These are phyloP conservation scores for Yamagishiella unicocca DNA, from an alignment of 139 green algal genomes.

Conservation along the genomic window DNA sequence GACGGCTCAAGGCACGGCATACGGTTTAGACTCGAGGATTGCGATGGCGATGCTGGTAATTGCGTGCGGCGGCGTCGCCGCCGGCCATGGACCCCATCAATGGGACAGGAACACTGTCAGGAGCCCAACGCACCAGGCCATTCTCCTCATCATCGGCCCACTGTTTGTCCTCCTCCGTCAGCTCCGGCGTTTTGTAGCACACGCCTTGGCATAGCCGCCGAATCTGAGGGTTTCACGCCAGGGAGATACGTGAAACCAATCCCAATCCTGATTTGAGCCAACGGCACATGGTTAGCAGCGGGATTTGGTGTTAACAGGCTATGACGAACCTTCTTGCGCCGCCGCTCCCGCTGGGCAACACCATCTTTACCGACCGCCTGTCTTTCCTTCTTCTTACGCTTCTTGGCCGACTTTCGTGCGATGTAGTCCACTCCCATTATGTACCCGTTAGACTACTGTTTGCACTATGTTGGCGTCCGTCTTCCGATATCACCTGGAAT, in stretches of 20 bases:
- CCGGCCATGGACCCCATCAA: no score
- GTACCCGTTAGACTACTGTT: no score
- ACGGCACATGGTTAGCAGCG: not conserved
- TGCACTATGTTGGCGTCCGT: no score
- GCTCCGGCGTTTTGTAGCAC: constrained; percentile 58
- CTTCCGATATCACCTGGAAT: no score
- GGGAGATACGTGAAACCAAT: no score
- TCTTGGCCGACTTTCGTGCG: constrained; percentile 73
- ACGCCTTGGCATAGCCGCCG: constrained; percentile 43
- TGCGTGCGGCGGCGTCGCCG: no score
- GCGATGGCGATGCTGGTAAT: no score
- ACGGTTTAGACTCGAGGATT: not conserved
- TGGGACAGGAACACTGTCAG: not conserved
- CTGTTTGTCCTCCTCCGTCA: constrained; percentile 59
- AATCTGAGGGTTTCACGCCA: no score
- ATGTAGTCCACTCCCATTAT: constrained; percentile 79
- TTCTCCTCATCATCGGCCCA: constrained; percentile 17
- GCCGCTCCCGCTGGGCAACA: constrained; percentile 25
- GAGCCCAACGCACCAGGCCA: not conserved
- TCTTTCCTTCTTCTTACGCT: constrained; percentile 53
- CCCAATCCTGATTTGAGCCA: no score
- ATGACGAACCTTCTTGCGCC: constrained; percentile 12
- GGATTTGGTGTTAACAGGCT: not conserved
- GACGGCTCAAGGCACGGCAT: not conserved
- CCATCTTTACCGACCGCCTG: constrained; percentile 36